These are phyloP conservation scores for Symmetrospora coprosmae DNA, from an alignment of 768 basidiomycete genomes.

Conservation along the genomic window DNA sequence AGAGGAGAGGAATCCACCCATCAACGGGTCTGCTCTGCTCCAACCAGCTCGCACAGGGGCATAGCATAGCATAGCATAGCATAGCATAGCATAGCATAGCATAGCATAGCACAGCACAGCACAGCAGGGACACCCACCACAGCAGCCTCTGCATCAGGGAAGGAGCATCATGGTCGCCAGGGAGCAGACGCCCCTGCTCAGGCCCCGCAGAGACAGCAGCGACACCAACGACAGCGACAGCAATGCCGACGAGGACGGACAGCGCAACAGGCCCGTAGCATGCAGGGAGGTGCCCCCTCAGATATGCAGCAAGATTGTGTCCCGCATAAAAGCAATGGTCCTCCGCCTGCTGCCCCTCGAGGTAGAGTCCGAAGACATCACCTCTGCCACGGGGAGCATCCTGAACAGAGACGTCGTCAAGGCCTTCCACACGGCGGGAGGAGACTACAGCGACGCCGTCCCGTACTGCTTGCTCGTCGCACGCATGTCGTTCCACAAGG, in stretches of 20 bases:
- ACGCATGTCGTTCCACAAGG: slow-evolving; percentile 19
- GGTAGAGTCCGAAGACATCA: slow-evolving; percentile 24
- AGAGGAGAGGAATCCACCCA: no score
- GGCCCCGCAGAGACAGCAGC: neutral
- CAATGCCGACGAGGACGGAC: no score
- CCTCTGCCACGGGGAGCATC: slow-evolving; percentile 24
- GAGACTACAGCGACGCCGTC: slow-evolving; percentile 29
- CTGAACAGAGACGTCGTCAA: slow-evolving; percentile 27
- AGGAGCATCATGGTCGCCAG: neutral
- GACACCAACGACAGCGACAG: neutral
- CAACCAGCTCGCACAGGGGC: no score
- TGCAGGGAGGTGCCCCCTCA: slow-evolving; percentile 9
- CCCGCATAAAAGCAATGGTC: slow-evolving; percentile 22
- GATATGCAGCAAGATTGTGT: neutral
- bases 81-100: no score
- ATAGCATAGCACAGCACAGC: neutral
- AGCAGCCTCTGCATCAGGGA: neutral
- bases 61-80: no score
- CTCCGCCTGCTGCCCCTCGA: slow-evolving; percentile 31
- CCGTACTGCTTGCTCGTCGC: slow-evolving; percentile 33
- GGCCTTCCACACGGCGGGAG: slow-evolving; percentile 25
- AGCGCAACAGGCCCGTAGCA: neutral
- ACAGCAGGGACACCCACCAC: neutral
- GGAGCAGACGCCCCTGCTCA: neutral
- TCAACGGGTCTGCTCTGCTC: no score